Percentiles rank a stretch among this genome's conserved stretches.
Evolutionary conservation across 2,329 filamentous ascomycete species (phyloP).

Genomic region (Botrytis paeoniae): DNA sequence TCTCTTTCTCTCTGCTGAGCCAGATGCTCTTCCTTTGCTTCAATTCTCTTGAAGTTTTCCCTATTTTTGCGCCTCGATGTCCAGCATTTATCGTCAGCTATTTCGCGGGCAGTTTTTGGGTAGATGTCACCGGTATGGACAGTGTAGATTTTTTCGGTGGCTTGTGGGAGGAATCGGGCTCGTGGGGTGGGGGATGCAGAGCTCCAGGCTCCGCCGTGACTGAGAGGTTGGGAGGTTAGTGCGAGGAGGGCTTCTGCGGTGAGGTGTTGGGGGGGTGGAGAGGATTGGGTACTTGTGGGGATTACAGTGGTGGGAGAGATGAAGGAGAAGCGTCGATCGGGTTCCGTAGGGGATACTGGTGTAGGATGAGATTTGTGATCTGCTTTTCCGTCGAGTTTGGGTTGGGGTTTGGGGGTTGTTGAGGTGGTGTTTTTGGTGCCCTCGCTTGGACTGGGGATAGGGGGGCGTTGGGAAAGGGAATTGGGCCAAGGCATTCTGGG

Average conservation of each 20-base stretch:
- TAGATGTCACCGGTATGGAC: background rate
- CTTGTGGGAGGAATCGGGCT: background rate
- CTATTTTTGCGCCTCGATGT: background rate
- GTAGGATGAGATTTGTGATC: background rate
- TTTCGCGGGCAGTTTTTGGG: background rate
- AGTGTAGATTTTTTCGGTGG: background rate
- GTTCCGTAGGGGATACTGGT: background rate
- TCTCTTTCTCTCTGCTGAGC: background rate
- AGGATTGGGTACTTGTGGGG: background rate
- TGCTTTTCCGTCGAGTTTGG: background rate
- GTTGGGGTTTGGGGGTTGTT: background rate
- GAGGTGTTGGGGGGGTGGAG: background rate
- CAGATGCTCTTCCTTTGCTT: background rate
- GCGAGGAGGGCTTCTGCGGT: background rate
- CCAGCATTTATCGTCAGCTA: background rate
- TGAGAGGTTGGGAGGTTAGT: background rate
- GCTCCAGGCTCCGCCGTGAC: conserved; percentile 4
- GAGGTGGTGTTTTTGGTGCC: background rate
- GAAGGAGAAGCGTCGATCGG: background rate
- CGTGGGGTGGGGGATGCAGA: background rate
- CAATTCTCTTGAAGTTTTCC: background rate
- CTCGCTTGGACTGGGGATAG: background rate
- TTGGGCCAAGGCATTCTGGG: background rate
- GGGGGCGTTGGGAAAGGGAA: background rate
- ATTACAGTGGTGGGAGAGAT: background rate